These are phyloP conservation scores for Heritiera fomes DNA, from an alignment of 345 rosid genomes.

Conservation along the genomic window DNA sequence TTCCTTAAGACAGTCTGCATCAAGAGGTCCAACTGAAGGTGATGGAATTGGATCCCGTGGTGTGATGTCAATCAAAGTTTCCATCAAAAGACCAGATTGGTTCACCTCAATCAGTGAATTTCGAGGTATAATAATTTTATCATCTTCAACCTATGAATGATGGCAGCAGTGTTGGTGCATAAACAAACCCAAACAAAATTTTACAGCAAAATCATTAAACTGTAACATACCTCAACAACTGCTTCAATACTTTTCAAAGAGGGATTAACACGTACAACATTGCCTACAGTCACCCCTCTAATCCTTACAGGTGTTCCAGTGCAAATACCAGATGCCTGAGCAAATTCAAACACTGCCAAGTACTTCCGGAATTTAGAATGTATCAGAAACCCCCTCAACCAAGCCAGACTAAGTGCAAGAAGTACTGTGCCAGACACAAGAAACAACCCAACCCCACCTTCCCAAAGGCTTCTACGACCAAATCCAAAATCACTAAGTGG, in stretches of 20 bases:
- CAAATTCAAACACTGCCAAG: conserved; percentile 72
- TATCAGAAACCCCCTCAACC: conserved; percentile 84
- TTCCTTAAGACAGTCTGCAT: conserved; percentile 76
- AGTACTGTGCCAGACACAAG: conserved; percentile 85
- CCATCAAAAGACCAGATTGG: conserved; percentile 98
- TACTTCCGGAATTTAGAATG: conserved; percentile 86
- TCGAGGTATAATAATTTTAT: conserved; percentile 83
- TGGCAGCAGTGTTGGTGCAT: conserved; percentile 12
- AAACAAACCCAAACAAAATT: conserved; percentile 13
- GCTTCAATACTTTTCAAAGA: conserved; percentile 92
- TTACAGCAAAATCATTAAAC: conserved; percentile 20
- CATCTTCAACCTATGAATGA: conserved; percentile 79
- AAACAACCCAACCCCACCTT: conserved; percentile 98
- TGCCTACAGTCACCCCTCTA: conserved; percentile 94
- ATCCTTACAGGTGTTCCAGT: conserved; percentile 95
- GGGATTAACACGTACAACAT: conserved; percentile 82
- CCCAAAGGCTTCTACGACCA: conserved; percentile 92
- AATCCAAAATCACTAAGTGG: conserved; percentile 92
- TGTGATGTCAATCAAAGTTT: conserved; percentile 88
- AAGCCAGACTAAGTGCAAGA: conserved; percentile 83
- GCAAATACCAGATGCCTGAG: conserved; percentile 85
- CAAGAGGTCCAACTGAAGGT: conserved; percentile 79
- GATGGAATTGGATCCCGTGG: conserved; percentile 87
- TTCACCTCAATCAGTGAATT: conserved; percentile 92
- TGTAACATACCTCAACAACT: conserved; percentile 69